A percentile compares a stretch with the other conserved stretches of the same genome.
These are phyloP conservation scores for Strobilomyces dryophilus DNA, from an alignment of 768 basidiomycete species.

Conservation along the genomic window DNA sequence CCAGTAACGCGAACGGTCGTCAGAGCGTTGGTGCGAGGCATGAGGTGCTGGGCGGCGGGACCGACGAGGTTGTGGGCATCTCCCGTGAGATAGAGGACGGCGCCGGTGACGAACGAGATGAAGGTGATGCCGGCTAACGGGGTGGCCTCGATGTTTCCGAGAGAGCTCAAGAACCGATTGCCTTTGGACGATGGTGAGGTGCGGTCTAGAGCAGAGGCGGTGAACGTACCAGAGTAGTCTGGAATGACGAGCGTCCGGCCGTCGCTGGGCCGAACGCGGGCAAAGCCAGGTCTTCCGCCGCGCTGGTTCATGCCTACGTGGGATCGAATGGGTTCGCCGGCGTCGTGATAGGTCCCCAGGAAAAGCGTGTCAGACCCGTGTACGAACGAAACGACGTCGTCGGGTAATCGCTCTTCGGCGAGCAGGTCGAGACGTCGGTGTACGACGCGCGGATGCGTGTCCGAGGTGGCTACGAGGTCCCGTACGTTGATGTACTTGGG, in stretches of 20 bases:
- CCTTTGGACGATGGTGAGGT: constrained; percentile 32
- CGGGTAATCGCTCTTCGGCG: constrained; percentile 41
- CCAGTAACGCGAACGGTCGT: constrained; percentile 50
- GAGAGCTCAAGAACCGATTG: constrained; percentile 56
- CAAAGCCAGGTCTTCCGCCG: constrained; percentile 57
- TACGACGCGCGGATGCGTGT: constrained; percentile 37
- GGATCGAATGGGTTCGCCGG: constrained; percentile 45
- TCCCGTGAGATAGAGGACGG: constrained; percentile 65
- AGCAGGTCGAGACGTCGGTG: constrained; percentile 34
- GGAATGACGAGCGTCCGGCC: constrained; percentile 55
- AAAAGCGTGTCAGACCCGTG: constrained; percentile 51
- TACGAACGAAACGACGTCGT: constrained; percentile 47
- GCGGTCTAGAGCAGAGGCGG: background rate
- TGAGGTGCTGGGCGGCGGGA: constrained; percentile 36
- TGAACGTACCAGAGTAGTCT: constrained; percentile 49
- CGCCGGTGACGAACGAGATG: constrained; percentile 48
- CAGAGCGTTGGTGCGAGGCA: constrained; percentile 53
- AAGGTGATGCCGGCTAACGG: constrained; percentile 55
- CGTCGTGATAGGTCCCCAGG: constrained; percentile 50
- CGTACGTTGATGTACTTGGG: constrained; percentile 66
- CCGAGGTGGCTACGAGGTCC: constrained; percentile 41
- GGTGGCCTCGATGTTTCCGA: constrained; percentile 62
- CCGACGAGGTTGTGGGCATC: constrained; percentile 49
- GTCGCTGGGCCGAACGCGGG: constrained; percentile 51
- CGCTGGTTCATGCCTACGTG: constrained; percentile 69